Conservation (phyloP, 2,329 filamentous ascomycete genomes). For the Penicillium sp. region DNA sequence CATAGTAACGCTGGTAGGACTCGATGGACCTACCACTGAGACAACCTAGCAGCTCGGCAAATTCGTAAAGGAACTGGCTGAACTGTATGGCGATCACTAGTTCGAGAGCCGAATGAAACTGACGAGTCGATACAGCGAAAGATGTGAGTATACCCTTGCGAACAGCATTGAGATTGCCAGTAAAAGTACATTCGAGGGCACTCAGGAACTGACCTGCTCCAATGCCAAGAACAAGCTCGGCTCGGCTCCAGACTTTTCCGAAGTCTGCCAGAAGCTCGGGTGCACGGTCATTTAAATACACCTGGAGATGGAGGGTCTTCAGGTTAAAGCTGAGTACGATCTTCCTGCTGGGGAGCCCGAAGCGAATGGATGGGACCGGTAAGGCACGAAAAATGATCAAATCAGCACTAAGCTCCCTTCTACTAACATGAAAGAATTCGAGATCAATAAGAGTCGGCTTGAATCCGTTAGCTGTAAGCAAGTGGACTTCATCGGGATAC, state of each 20-base stretch:
- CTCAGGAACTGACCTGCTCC: slow-evolving; percentile 22
- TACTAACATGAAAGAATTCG: slow-evolving; percentile 17
- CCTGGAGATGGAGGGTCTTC: slow-evolving; percentile 20
- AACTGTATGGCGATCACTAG: slow-evolving; percentile 31
- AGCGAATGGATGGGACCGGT: slow-evolving; percentile 20
- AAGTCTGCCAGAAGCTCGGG: slow-evolving; percentile 24
- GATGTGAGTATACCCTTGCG: slow-evolving; percentile 26
- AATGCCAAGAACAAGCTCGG: slow-evolving; percentile 22
- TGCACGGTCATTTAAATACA: slow-evolving; percentile 26
- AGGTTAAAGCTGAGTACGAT: slow-evolving; percentile 32
- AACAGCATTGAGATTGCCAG: slow-evolving; percentile 13
- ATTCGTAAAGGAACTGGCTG: slow-evolving; percentile 32
- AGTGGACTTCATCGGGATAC: slow-evolving; percentile 22
- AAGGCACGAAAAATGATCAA: slow-evolving; percentile 10
- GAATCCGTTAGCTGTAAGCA: slow-evolving; percentile 28
- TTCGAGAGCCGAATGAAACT: slow-evolving; percentile 30
- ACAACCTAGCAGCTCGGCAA: slow-evolving; percentile 17
- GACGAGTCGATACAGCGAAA: slow-evolving; percentile 15
- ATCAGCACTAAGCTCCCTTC: neutral
- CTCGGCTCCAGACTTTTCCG: slow-evolving; percentile 27
- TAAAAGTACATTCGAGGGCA: slow-evolving; percentile 21
- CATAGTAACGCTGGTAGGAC: slow-evolving; percentile 14
- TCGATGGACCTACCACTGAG: slow-evolving; percentile 7
- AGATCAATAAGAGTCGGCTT: slow-evolving; percentile 22
- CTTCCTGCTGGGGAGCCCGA: slow-evolving; percentile 16